A percentile compares a stretch with the other conserved stretches of the same genome.
Evolutionary conservation across 2,329 filamentous ascomycete genomes (phyloP).

Genomic region (Fusarium kyushuense): DNA sequence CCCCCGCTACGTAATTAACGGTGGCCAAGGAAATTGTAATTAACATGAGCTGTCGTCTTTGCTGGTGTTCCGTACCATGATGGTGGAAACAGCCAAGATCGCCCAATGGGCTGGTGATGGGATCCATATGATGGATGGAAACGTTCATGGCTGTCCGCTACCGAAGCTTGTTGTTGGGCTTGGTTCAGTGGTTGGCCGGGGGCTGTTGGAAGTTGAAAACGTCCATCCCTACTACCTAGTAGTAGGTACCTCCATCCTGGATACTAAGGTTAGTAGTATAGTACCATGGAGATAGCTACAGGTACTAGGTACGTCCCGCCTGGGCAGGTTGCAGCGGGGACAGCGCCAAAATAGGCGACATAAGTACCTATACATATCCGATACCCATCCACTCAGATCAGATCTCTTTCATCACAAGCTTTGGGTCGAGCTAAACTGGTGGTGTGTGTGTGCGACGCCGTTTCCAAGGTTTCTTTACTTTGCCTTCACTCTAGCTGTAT

Average conservation of each 20-base stretch:
- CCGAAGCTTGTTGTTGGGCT: constrained; percentile 22
- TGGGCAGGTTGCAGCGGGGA: constrained; percentile 21
- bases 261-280: too few species aligned
- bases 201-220: constrained; percentile 15
- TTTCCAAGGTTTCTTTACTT: constrained; percentile 42
- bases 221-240: too few species aligned
- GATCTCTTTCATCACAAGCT: constrained; percentile 39
- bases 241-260: too few species aligned
- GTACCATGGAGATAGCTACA: too few species aligned
- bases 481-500: constrained; percentile 5
- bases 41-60: not conserved
- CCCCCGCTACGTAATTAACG: constrained; percentile 11
- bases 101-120: constrained; percentile 23
- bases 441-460: constrained; percentile 33
- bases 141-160: not conserved
- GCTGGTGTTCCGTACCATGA: constrained; percentile 2
- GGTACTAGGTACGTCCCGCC: not conserved
- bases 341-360: constrained; percentile 30
- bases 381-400: constrained; percentile 21
- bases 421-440: not conserved
- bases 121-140: too few species aligned
- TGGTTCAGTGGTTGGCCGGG: constrained; percentile 19
- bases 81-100: constrained; percentile 21
- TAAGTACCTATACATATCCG: constrained; percentile 28
- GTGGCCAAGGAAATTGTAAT: constrained; percentile 15